Evolutionary conservation across 805 yeast species (phyloP), one percentile per base, ranked within the genome.

Genomic region (Monosporozyma siamensis): DNA sequence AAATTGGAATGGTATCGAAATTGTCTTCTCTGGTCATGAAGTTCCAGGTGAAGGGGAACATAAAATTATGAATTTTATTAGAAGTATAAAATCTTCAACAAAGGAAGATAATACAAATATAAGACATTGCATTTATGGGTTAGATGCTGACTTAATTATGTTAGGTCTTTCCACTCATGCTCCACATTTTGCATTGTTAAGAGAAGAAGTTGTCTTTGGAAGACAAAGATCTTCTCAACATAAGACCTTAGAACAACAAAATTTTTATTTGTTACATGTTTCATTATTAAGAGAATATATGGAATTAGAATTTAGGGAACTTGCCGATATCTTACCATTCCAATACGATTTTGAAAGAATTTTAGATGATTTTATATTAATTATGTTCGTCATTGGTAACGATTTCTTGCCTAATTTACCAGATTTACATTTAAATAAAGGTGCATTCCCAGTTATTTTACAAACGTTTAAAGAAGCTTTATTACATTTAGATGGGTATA

Each of bases 1-100:
- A 10, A 76, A 79, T 42, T 90, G 97, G 97, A 82, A 83, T 49
- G 73, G 75, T 41, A 70, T 86, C 41, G 74, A 83, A 42, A 73
- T 90, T 46, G 71, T 90, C 24, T 71, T 90, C 47, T 82, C 92
- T 42, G 97, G 96, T 29, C 96, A 87, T 55, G 95, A 89, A 62
- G 97, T 86, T 15, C 97, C 97, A 3, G 97, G 97, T 52, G 97
- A 90, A 70, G 97, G 97, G 65, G 97, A 90, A 67, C 97, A 90
- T 66, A 90, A 90, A 59, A 88, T 90, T 52, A 90, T 89, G 97
- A 86, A 86, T 54, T 87, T 77, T 54, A 87, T 90, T 50, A 78
- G 97, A 65, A 67, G 76, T 34, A 72, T 79, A 65, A 82, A 84
- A 60, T 75, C 89, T n/a, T 15, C 35, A 9, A 72, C 76, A 0